A percentile compares a stretch with the other conserved stretches of the same genome.
Conservation (phyloP, 176 grass and related monocot species). For the Oryza meridionalis region DNA sequence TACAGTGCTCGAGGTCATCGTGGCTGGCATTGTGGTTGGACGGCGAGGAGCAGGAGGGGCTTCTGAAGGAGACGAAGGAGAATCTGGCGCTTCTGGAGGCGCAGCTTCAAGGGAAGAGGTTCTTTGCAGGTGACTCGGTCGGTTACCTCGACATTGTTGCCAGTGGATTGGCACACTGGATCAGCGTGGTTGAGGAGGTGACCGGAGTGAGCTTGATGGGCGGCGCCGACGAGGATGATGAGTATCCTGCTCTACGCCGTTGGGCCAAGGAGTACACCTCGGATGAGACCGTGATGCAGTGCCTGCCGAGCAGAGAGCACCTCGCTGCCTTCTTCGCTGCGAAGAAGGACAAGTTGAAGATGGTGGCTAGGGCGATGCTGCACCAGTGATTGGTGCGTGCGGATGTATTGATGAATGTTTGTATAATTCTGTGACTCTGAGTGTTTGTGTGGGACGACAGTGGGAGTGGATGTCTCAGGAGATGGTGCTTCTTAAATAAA, state of each 20-base stretch:
- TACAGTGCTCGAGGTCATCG: slow-evolving; percentile 2
- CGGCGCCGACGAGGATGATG: not conserved
- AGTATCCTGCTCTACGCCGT: not conserved
- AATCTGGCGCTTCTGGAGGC: not conserved
- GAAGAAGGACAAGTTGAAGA: slow-evolving; percentile 17
- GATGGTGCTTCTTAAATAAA: too few species aligned
- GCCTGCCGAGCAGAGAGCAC: slow-evolving; percentile 6
- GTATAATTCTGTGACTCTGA: too few species aligned
- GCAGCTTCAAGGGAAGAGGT: not conserved
- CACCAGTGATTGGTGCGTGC: too few species aligned
- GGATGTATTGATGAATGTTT: too few species aligned
- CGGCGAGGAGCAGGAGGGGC: not conserved
- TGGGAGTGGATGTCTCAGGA: too few species aligned
- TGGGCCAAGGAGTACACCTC: slow-evolving; percentile 8
- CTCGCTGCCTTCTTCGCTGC: not conserved
- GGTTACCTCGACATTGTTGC: slow-evolving; percentile 11
- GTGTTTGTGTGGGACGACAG: too few species aligned
- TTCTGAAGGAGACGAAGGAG: not conserved
- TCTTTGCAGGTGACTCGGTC: slow-evolving; percentile 14
- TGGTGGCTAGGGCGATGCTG: not conserved
- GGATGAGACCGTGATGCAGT: not conserved
- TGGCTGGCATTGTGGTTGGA: slow-evolving; percentile 12
- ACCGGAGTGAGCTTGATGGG: not conserved
- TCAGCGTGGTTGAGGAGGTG: not conserved
- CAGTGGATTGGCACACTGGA: not conserved